Conservation (phyloP, 768 basidiomycete genomes). For the Erythrobasidium yunnanense region DNA sequence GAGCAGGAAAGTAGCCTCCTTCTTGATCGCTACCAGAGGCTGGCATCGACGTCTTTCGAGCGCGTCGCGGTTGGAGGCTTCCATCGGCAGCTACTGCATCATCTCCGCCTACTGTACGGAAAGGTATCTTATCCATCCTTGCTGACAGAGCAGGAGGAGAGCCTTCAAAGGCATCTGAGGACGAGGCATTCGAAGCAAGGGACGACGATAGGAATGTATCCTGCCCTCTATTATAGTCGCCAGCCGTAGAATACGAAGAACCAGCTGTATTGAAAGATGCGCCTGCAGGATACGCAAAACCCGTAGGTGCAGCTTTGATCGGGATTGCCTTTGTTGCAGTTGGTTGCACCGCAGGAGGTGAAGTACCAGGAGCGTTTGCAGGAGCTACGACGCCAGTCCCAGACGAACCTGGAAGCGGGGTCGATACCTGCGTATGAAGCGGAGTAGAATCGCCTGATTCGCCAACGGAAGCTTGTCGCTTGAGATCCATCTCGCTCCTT, state of each 20-base stretch:
- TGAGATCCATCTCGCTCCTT: conserved; percentile 1
- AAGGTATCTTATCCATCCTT: not conserved
- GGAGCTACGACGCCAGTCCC: not conserved
- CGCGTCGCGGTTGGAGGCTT: not conserved
- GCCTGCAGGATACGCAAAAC: too few relatives aligned
- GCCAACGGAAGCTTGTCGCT: not conserved
- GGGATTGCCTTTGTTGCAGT: too few relatives aligned
- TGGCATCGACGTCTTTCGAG: not conserved
- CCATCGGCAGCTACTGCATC: not conserved
- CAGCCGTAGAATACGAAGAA: not conserved
- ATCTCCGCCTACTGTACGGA: not conserved
- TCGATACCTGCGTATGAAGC: not conserved
- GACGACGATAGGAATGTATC: not conserved
- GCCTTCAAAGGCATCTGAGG: not conserved
- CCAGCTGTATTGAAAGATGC: not conserved
- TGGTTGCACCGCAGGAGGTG: too few relatives aligned
- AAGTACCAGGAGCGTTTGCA: not conserved
- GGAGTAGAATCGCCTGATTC: not conserved
- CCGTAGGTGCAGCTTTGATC: too few relatives aligned
- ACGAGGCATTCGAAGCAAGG: not conserved
- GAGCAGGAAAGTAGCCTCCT: not conserved
- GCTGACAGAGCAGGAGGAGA: too few relatives aligned
- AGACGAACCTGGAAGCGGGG: not conserved
- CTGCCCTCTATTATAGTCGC: not conserved
- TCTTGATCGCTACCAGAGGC: not conserved